Evolutionary conservation across 129 eudicot species (phyloP), one percentile per base, ranked within the genome.

Genomic region (carrot (Daucus carota)): DNA sequence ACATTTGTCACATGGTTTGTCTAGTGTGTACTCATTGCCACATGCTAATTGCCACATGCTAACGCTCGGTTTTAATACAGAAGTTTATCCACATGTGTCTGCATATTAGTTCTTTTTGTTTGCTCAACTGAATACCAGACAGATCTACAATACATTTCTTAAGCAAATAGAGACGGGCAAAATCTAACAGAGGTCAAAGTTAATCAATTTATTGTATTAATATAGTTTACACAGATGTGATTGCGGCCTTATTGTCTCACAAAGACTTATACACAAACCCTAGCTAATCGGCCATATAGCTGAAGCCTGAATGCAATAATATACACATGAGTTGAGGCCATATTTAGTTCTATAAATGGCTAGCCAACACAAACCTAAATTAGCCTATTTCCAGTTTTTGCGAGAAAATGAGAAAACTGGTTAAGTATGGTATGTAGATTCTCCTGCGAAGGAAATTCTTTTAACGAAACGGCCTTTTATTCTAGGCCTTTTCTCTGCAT

Each of bases 391-490:
- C 81, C 73, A 74, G 76, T 76, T 38, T 78, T 71, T 77, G 80
- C 79, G 72, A 78, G 80, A 57, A 83, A 86, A 83, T 74, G 59
- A 77, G 83, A 78, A 66, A 83, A 86, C 52, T 74, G 73, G 77
- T 54, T 36, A 36, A 5, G 40, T 36, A 5, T 36, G 70, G 73
- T 70, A 81, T 4, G 80, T 47, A 62, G 76, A 31, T 46, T 65
- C 45, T 76, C 77, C 77, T 69, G 83, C 83, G 73, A 85, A 80
- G 69, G 88, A 70, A 43, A 90, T 81, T 80, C 98, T 86, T 86
- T 93, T 93, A 12, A 93, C 97, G 45, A 93, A 93, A 67, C 98
- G 82, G 36, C 98, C 98, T 86, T 90, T 93, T 91, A 93, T 88
- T 81, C 98, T 80, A 62, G 98, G 98, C 80, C 98, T 85, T 80